Evolutionary conservation across 306 rosid genomes (phyloP), one percentile per base, ranked within the genome.

Genomic region (Quercus ilex): DNA sequence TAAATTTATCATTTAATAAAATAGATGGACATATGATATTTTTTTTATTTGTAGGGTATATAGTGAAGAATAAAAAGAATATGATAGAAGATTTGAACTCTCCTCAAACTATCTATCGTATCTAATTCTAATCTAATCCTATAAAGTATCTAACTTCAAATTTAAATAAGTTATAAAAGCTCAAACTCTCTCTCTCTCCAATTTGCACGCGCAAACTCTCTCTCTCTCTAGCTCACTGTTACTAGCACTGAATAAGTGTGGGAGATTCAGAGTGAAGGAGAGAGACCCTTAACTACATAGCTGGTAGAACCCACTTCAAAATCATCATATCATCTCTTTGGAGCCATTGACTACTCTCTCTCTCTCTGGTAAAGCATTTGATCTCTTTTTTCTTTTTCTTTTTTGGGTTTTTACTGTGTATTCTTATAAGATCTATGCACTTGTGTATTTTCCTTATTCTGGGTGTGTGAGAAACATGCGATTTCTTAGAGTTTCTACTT

Each of bases 281-380:
- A 31, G 62, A 55, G 33, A 82, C 55, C 67, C 74, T 68, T 57
- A 77, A 30, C 10, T 77, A 17, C 71, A 53, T 67, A n/a, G n/a
- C 15, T 49, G 53, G 52, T 9, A 59, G 65, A 21, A 57, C 65
- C 64, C 78, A 62, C 56, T 68, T 58, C 31, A 17, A 67, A 19
- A 19, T 33, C 13, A 5, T 67, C 64, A 17, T 67, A 9, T 57
- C 63, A 23, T 41, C 71, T 73, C 35, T 15, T 74, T 31, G 43
- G 17, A 74, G 46, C 33, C 43, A 23, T 67, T 55, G 56, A 49
- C 30, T 13, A 31, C 23, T 20, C 3, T 35, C 41, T 9, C 9
- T 73, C 60, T 53, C 25, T 28, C 52, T 8, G 52, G 26, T 56
- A 10, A 33, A 35, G 51, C 38, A 19, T 5, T 49, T 26, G 25